Percentiles rank a stretch among this genome's conserved stretches.
These are phyloP conservation scores for Yamadazyma spencermartinsiae DNA, from an alignment of 1,139 yeast genomes.

Conservation along the genomic window DNA sequence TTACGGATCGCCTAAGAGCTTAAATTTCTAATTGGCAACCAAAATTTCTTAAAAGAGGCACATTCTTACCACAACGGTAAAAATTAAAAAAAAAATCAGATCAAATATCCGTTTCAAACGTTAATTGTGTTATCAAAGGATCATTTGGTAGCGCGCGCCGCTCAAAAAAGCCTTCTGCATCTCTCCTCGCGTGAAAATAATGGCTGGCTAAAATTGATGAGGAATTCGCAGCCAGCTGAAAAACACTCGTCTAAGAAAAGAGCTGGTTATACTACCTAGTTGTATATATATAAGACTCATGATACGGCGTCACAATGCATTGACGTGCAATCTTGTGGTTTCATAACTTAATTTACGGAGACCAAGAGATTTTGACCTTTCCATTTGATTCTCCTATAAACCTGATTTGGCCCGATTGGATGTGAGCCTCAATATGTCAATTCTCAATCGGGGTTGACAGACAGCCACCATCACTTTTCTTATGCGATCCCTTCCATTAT, in stretches of 20 bases:
- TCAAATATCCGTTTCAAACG: background rate
- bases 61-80: background rate
- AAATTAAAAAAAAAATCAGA: background rate
- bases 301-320: too few species aligned
- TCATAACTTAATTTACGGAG: too few species aligned
- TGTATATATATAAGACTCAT: background rate
- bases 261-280: background rate
- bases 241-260: background rate
- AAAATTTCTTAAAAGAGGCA: background rate
- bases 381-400: too few species aligned
- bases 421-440: too few species aligned
- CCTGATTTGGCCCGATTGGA: too few species aligned
- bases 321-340: too few species aligned
- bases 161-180: too few species aligned
- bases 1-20: background rate
- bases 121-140: background rate
- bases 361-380: too few species aligned
- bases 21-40: conserved; percentile 1
- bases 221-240: conserved; percentile 1
- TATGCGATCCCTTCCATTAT: too few species aligned
- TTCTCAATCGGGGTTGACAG: too few species aligned
- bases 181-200: background rate
- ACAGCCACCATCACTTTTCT: too few species aligned
- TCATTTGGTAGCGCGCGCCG: background rate
- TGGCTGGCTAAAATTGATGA: background rate